These are phyloP conservation scores for Scheffersomyces parashehatae DNA, from an alignment of 1,139 yeast species.

Conservation along the genomic window DNA sequence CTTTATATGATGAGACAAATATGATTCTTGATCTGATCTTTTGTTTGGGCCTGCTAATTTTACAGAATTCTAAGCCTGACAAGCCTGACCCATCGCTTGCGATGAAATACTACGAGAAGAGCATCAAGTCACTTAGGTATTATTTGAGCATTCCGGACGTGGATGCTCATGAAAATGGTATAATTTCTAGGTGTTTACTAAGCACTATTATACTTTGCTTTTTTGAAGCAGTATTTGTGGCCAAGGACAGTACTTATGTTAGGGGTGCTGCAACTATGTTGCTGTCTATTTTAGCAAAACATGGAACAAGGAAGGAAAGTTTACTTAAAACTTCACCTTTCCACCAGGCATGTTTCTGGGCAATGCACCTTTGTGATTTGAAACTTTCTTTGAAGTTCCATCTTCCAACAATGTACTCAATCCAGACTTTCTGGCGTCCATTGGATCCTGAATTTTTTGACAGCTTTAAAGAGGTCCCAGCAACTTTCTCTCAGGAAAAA, in stretches of 20 bases:
- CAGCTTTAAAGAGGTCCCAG: neutral
- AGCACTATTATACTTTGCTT: slow-evolving; percentile 40
- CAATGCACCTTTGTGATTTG: slow-evolving; percentile 35
- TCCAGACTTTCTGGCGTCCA: slow-evolving; percentile 30
- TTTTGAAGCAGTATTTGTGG: slow-evolving; percentile 40
- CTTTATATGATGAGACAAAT: slow-evolving; percentile 38
- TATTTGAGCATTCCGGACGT: slow-evolving; percentile 25
- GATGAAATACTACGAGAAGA: slow-evolving; percentile 37
- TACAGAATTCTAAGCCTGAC: slow-evolving; percentile 30
- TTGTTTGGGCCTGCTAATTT: slow-evolving; percentile 36
- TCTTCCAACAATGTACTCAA: slow-evolving; percentile 32
- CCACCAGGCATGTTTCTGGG: slow-evolving; percentile 38
- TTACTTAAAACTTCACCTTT: slow-evolving; percentile 30
- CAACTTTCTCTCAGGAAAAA: too few relatives aligned
- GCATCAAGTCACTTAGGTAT: slow-evolving; percentile 33
- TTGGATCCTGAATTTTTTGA: slow-evolving; percentile 34
- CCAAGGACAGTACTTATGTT: slow-evolving; percentile 36
- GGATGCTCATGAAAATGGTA: slow-evolving; percentile 26
- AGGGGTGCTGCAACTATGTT: slow-evolving; percentile 38
- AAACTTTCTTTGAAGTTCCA: slow-evolving; percentile 34
- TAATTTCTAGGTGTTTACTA: slow-evolving; percentile 35
- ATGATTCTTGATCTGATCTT: slow-evolving; percentile 36
- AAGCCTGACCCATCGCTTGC: slow-evolving; percentile 31
- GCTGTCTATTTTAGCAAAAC: slow-evolving; percentile 25
- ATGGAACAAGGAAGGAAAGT: slow-evolving; percentile 15